phyloP scores from a whole-genome alignment of 2,329 filamentous ascomycete genomes.

The Penicillium oxalicum region DNA sequence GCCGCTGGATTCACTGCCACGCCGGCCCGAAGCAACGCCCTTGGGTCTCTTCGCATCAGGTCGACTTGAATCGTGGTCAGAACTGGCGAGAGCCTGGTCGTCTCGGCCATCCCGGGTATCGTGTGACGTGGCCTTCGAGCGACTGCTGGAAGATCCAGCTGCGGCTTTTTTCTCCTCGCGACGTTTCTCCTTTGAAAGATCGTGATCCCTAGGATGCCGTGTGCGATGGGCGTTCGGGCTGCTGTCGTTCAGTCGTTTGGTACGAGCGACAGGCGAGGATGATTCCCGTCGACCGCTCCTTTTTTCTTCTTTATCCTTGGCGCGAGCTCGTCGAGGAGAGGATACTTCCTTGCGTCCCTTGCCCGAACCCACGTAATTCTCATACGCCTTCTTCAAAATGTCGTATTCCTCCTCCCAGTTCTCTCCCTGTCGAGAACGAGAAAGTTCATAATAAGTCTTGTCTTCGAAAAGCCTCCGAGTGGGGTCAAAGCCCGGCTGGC shows the following conservation, averaged over 20 bases:
- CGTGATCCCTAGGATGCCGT: constrained; percentile 19
- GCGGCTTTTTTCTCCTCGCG: constrained; percentile 15
- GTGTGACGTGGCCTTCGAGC: constrained; percentile 16
- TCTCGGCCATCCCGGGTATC: constrained; percentile 12
- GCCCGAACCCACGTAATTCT: constrained; percentile 30
- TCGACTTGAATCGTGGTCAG: constrained; percentile 31
- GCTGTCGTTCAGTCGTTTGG: constrained; percentile 27
- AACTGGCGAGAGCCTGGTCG: constrained; percentile 20
- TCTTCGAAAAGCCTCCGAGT: constrained; percentile 66
- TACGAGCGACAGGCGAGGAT: constrained; percentile 33
- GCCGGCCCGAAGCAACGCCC: constrained; percentile 17
- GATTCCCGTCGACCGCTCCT: constrained; percentile 32
- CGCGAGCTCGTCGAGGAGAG: constrained; percentile 37
- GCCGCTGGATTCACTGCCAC: constrained; percentile 28
- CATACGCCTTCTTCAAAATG: constrained; percentile 62
- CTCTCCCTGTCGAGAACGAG: constrained; percentile 72
- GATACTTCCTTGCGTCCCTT: constrained; percentile 30
- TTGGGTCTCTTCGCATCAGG: constrained; percentile 27
- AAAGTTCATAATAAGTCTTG: constrained; percentile 80
- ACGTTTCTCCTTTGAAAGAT: constrained; percentile 22
- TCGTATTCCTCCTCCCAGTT: constrained; percentile 86
- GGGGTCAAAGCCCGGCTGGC: constrained; percentile 75
- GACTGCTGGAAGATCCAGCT: constrained; percentile 3
- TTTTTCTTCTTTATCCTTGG: constrained; percentile 36
- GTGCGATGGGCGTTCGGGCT: constrained; percentile 27